phyloP scores from a whole-genome alignment of 2,329 filamentous ascomycete species.

The Fusarium napiforme region DNA sequence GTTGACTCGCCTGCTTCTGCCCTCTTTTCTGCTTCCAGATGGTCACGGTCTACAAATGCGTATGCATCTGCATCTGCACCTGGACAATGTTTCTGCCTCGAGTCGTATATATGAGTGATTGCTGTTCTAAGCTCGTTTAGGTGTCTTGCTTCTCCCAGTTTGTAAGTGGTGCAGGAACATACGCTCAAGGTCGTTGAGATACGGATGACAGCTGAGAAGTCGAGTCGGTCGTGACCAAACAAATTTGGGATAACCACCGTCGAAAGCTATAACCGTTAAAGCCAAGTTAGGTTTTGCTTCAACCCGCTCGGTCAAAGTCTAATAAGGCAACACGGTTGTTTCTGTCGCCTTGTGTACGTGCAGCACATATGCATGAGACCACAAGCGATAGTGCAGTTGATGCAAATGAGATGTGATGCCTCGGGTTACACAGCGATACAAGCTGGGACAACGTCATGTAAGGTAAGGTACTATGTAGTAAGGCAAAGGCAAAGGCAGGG shows the following conservation, averaged over 20 bases:
- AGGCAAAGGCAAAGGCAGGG: not conserved
- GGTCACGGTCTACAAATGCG: slow-evolving; percentile 7
- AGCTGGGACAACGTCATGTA: slow-evolving; percentile 34
- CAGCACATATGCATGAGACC: slow-evolving; percentile 15
- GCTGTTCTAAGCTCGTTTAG: slow-evolving; percentile 6
- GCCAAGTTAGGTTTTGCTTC: slow-evolving; percentile 2
- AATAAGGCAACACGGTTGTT: slow-evolving; percentile 30
- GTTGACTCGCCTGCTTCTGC: slow-evolving; percentile 30
- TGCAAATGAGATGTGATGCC: slow-evolving; percentile 35
- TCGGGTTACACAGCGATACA: slow-evolving; percentile 33
- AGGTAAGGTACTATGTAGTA: not conserved
- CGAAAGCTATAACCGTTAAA: slow-evolving; percentile 2
- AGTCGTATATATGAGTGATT: slow-evolving; percentile 14
- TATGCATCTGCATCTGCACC: slow-evolving; percentile 27
- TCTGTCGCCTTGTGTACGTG: slow-evolving; percentile 32
- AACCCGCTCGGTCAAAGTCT: slow-evolving; percentile 21
- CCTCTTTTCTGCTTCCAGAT: slow-evolving; percentile 3
- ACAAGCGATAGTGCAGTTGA: slow-evolving; percentile 16
- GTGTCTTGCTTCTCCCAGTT: slow-evolving; percentile 13
- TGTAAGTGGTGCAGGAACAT: slow-evolving; percentile 15
- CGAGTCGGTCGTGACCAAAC: not conserved
- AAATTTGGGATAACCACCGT: slow-evolving; percentile 3
- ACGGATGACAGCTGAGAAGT: not conserved
- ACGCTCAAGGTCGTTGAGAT: not conserved
- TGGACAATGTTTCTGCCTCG: slow-evolving; percentile 19